phyloP scores from a whole-genome alignment of 2,329 filamentous ascomycete genomes.

The Stachybotrys echinatus region DNA sequence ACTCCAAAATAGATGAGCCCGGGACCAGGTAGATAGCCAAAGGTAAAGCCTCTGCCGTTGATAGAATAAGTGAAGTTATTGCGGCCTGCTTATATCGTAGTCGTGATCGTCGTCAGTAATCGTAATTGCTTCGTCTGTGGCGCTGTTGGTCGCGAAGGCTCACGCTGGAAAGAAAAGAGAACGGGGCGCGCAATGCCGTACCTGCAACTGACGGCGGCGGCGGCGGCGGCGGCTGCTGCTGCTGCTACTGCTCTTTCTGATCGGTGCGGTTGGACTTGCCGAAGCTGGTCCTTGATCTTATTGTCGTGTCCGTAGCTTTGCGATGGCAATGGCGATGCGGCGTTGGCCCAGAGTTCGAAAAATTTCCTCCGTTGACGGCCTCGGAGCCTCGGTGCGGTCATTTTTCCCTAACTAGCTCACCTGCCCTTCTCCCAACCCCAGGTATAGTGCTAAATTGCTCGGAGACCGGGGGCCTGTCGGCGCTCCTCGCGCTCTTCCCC shows the following conservation, averaged over 20 bases:
- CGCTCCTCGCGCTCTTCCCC: not conserved
- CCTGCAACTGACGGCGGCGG: no score
- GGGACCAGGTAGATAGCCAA: no score
- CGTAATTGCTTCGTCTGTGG: not conserved
- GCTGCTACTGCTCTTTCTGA: not conserved
- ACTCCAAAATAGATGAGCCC: no score
- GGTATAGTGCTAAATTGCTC: not conserved
- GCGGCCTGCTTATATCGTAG: not conserved
- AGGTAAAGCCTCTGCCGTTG: no score
- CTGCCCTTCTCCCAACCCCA: not conserved
- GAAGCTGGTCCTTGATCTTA: no score
- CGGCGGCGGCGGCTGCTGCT: no score
- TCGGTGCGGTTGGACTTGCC: no score
- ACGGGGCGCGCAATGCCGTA: not conserved
- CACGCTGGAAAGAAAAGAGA: not conserved
- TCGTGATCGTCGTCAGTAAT: not conserved
- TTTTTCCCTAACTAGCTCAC: not conserved
- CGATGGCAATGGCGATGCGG: not conserved
- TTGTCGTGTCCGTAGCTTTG: no score
- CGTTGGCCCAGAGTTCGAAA: not conserved
- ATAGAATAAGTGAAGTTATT: no score
- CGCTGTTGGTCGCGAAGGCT: not conserved
- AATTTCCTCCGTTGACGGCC: not conserved
- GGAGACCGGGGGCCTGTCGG: not conserved
- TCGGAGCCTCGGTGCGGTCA: not conserved